Evolutionary conservation across 495 filamentous ascomycete species (phyloP).

Genomic region (Penicillium paradoxum): DNA sequence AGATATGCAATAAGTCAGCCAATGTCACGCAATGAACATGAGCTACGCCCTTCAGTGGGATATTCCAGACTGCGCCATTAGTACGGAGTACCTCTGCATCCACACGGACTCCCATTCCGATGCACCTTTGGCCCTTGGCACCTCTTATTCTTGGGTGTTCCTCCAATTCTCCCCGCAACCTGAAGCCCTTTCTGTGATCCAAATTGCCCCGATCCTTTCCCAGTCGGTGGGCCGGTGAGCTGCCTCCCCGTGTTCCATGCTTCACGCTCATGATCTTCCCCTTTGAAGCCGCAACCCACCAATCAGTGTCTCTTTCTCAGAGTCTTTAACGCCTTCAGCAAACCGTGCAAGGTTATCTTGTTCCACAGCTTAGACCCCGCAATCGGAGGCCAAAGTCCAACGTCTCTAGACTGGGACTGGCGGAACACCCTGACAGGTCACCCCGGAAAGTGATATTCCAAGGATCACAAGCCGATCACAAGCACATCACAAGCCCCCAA

Average conservation of each 20-base stretch:
- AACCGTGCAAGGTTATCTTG: slow-evolving; percentile 1
- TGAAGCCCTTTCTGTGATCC: slow-evolving; percentile 8
- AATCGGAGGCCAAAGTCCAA: not conserved
- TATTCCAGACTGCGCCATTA: not conserved
- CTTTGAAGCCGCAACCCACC: not conserved
- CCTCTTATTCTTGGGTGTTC: slow-evolving; percentile 12
- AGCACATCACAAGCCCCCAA: not conserved
- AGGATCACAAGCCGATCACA: not conserved
- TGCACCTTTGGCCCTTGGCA: slow-evolving; percentile 8
- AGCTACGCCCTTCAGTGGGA: not conserved
- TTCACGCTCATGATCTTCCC: not conserved
- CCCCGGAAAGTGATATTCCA: not conserved
- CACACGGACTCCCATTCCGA: not conserved
- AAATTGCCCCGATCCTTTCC: slow-evolving; percentile 27
- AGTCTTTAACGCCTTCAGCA: not conserved
- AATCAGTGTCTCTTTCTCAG: slow-evolving; percentile 3
- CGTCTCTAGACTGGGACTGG: not conserved
- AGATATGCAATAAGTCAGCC: not conserved
- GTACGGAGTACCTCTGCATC: not conserved
- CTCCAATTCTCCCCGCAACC: slow-evolving; percentile 12
- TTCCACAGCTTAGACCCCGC: slow-evolving; percentile 1
- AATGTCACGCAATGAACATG: not conserved
- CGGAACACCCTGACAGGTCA: not conserved
- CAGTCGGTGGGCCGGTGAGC: slow-evolving; percentile 28
- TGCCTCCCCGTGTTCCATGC: not conserved